Evolutionary conservation across 176 grass and related monocot genomes (phyloP).

Genomic region (Otatea glauca): DNA sequence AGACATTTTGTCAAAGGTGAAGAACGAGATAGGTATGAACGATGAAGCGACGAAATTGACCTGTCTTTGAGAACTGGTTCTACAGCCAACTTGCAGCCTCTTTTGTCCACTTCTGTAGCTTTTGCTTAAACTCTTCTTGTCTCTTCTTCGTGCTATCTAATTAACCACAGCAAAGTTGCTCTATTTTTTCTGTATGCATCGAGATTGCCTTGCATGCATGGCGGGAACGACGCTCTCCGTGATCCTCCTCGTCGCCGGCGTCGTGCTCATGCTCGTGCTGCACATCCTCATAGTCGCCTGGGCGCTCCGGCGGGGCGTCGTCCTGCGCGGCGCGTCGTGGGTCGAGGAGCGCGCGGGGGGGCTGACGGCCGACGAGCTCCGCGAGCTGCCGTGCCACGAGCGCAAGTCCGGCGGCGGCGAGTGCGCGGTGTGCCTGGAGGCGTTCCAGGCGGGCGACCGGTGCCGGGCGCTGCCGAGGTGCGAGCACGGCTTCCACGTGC

Average conservation of each 20-base stretch:
- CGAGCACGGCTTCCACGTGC: conserved; percentile 65
- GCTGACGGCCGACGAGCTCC: conserved; percentile 44
- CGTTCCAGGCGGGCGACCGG: conserved; percentile 56
- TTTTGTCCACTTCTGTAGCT: neutral
- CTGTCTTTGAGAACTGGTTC: neutral
- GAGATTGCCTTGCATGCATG: conserved; percentile 1
- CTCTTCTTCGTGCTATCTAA: neutral
- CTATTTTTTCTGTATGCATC: neutral
- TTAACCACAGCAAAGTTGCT: neutral
- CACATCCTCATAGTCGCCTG: conserved; percentile 51
- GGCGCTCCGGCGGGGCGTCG: conserved; percentile 31
- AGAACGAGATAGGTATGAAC: conserved; percentile 8
- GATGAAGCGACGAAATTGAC: conserved; percentile 23
- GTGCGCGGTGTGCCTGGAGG: conserved; percentile 71
- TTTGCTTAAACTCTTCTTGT: neutral
- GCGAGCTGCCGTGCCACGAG: conserved; percentile 44
- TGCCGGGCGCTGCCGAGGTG: conserved; percentile 56
- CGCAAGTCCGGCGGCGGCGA: conserved; percentile 39
- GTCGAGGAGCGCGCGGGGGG: conserved; percentile 26
- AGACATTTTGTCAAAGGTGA: conserved; percentile 20
- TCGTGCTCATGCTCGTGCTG: conserved; percentile 46
- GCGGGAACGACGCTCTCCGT: conserved; percentile 20
- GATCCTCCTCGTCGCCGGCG: conserved; percentile 45
- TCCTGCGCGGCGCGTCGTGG: neutral
- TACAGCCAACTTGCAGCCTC: conserved; percentile 14